A percentile compares a stretch with the other conserved stretches of the same genome.
These are phyloP conservation scores for Huntiella decipiens DNA, from an alignment of 2,329 filamentous ascomycete species.

Conservation along the genomic window DNA sequence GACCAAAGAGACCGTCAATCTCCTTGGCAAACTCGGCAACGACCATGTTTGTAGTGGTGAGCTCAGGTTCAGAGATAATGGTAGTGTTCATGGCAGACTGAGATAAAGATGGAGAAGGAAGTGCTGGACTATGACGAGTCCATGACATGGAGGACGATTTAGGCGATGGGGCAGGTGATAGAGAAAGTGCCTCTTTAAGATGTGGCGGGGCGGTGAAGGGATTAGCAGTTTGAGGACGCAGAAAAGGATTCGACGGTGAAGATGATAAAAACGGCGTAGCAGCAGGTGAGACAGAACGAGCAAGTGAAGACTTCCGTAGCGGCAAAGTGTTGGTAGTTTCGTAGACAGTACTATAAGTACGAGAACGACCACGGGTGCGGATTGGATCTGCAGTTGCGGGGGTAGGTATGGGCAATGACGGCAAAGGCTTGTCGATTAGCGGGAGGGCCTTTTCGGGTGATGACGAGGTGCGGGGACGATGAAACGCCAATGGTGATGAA, in stretches of 20 bases:
- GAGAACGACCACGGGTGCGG: too few relatives aligned
- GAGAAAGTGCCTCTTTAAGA: not conserved
- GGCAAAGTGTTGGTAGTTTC: too few relatives aligned
- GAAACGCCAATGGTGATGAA: not conserved
- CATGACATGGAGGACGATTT: not conserved
- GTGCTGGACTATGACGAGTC: not conserved
- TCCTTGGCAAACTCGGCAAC: conserved; percentile 4
- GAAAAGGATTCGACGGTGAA: not conserved
- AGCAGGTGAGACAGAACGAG: conserved; percentile 2
- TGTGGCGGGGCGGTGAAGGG: not conserved
- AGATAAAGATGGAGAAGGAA: not conserved
- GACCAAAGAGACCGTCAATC: not conserved
- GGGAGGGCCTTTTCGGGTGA: not conserved
- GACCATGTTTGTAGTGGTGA: conserved; percentile 1
- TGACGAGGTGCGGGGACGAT: not conserved
- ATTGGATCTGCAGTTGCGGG: not conserved
- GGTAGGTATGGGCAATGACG: not conserved
- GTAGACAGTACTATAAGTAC: too few relatives aligned
- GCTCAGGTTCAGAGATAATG: not conserved
- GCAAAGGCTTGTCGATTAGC: not conserved
- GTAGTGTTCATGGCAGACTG: not conserved
- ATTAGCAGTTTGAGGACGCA: too few relatives aligned
- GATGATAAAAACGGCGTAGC: not conserved
- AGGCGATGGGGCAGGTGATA: not conserved
- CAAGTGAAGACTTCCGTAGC: not conserved